A percentile compares a stretch with the other conserved stretches of the same genome.
phyloP scores from a whole-genome alignment of 2,329 filamentous ascomycete species.

The Atkinsonella hypoxylon region DNA sequence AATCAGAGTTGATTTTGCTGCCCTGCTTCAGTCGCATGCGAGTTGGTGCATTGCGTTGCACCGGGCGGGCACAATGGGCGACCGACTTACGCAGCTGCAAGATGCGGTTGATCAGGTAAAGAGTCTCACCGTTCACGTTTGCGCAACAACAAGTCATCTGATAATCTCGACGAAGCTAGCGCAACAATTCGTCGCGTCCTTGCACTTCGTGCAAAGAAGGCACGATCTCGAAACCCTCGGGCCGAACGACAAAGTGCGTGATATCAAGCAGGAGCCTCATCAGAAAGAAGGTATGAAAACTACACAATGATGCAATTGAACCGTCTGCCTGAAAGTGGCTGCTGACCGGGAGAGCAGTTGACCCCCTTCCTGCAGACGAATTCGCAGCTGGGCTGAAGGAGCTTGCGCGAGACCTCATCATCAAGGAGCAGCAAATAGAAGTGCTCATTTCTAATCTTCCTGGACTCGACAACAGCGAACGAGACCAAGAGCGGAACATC shows the following conservation, averaged over 20 bases:
- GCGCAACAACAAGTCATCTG: background rate
- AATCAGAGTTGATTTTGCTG: background rate
- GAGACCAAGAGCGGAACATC: slow-evolving; percentile 59
- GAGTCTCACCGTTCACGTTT: slow-evolving; percentile 3
- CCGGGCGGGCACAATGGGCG: slow-evolving; percentile 41
- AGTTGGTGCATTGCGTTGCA: background rate
- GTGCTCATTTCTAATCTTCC: slow-evolving; percentile 62
- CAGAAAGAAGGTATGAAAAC: slow-evolving; percentile 34
- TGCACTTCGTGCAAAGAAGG: slow-evolving; percentile 55
- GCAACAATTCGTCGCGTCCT: slow-evolving; percentile 54
- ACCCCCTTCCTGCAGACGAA: slow-evolving; percentile 48
- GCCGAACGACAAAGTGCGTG: slow-evolving; percentile 45
- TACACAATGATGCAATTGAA: background rate
- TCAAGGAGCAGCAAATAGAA: slow-evolving; percentile 78
- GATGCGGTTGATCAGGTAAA: slow-evolving; percentile 70
- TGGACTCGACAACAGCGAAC: slow-evolving; percentile 66
- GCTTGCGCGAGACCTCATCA: slow-evolving; percentile 61
- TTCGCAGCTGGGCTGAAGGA: slow-evolving; percentile 59
- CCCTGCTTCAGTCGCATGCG: background rate
- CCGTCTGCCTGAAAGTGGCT: background rate
- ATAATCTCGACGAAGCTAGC: slow-evolving; percentile 37
- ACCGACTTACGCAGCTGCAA: slow-evolving; percentile 72
- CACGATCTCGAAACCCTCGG: slow-evolving; percentile 53
- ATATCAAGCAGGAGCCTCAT: slow-evolving; percentile 41
- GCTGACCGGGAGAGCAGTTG: slow-evolving; percentile 28